These are phyloP conservation scores for Umbelopsis sp. DNA, from an alignment of 371 early-diverging fungal genomes.

Conservation along the genomic window DNA sequence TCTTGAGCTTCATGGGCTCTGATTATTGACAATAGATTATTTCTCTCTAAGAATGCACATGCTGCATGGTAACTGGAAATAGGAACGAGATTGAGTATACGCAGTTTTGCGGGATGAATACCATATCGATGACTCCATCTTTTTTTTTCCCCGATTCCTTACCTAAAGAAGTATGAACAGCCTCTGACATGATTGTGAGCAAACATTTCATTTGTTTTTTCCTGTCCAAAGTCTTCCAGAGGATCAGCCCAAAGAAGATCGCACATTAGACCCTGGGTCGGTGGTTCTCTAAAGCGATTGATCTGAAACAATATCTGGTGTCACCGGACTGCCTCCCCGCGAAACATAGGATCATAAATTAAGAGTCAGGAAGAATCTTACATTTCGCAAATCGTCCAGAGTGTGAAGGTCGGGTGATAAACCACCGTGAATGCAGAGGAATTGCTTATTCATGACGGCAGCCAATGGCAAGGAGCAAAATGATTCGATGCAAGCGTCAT, in stretches of 20 bases:
- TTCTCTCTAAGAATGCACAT: constrained; percentile 90
- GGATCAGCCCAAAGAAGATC: constrained; percentile 99
- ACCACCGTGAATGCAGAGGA: constrained; percentile 99
- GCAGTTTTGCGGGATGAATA: background rate
- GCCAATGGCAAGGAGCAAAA: constrained; percentile 96
- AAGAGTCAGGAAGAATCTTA: constrained; percentile 30
- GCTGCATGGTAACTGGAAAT: constrained; percentile 80
- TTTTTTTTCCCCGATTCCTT: constrained; percentile 14
- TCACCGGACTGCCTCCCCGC: background rate
- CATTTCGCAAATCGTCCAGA: constrained; percentile 81
- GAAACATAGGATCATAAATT: constrained; percentile 9
- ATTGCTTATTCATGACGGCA: constrained; percentile 96
- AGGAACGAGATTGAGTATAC: background rate
- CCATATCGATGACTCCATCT: too few relatives aligned
- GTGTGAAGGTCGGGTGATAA: constrained; percentile 93
- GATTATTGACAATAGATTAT: constrained; percentile 91
- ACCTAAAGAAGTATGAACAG: constrained; percentile 93
- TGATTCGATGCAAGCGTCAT: constrained; percentile 90
- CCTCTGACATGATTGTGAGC: constrained; percentile 92
- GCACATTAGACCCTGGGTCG: constrained; percentile 94
- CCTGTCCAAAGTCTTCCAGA: constrained; percentile 93
- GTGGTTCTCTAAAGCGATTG: constrained; percentile 95
- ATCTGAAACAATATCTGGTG: constrained; percentile 49
- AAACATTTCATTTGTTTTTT: constrained; percentile 79
- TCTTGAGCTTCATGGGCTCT: constrained; percentile 99